Evolutionary conservation across 2,329 filamentous ascomycete species (phyloP).

Genomic region (Botrytis elliptica): DNA sequence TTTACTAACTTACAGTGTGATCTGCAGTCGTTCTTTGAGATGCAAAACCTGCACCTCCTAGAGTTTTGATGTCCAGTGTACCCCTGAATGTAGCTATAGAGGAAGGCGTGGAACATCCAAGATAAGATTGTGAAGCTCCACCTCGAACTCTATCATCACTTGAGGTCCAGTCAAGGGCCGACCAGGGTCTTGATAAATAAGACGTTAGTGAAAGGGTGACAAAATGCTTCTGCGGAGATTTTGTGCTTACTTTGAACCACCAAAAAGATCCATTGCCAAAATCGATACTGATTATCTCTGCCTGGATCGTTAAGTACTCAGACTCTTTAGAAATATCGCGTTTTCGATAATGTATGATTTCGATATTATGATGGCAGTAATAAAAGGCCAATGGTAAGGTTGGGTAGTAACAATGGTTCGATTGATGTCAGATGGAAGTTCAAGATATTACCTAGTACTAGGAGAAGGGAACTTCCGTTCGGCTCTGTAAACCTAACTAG

Average conservation of each 20-base stretch:
- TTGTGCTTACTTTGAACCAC: constrained; percentile 32
- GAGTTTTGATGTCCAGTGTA: constrained; percentile 67
- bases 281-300: not conserved
- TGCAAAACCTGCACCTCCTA: constrained; percentile 80
- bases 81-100: constrained; percentile 59
- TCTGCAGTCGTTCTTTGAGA: constrained; percentile 67
- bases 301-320: too few relatives aligned
- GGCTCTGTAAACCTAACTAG: not conserved
- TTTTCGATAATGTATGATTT: not conserved
- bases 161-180: constrained; percentile 60
- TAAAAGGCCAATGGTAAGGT: not conserved
- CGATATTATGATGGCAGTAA: not conserved
- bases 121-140: constrained; percentile 60
- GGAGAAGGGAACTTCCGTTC: constrained; percentile 4
- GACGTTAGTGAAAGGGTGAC: not conserved
- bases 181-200: constrained; percentile 53
- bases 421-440: constrained; percentile 7
- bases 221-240: not conserved
- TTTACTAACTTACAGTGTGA: constrained; percentile 35
- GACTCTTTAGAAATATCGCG: not conserved
- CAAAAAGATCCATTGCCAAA: constrained; percentile 27
- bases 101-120: constrained; percentile 41
- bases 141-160: constrained; percentile 77
- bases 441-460: not conserved
- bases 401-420: not conserved